A percentile compares a stretch with the other conserved stretches of the same genome.
These are phyloP conservation scores for Castanea crenata DNA, from an alignment of 306 rosid species.

Conservation along the genomic window DNA sequence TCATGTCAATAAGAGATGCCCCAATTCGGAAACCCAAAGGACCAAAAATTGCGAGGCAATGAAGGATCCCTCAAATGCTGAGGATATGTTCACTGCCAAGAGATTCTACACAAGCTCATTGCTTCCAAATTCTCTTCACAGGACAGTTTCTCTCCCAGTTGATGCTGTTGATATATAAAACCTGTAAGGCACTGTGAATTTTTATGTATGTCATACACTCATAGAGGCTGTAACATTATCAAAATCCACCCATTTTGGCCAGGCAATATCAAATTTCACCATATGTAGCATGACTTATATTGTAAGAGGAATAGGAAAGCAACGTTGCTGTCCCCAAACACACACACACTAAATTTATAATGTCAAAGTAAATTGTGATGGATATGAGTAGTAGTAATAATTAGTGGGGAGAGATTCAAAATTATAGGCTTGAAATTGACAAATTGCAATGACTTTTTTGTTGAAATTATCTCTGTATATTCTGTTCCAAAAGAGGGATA, in stretches of 20 bases:
- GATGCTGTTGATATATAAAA: conserved; percentile 71
- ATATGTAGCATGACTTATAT: not conserved
- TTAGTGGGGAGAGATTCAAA: not conserved
- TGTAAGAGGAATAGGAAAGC: no score
- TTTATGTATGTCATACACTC: conserved; percentile 35
- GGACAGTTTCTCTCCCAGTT: conserved; percentile 78
- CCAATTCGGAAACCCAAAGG: conserved; percentile 44
- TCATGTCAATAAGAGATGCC: conserved; percentile 39
- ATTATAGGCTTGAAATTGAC: not conserved
- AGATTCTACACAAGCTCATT: conserved; percentile 39
- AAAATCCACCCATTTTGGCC: conserved; percentile 14
- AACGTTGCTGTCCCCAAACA: no score
- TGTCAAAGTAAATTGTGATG: not conserved
- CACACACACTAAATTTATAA: not conserved
- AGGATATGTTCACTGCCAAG: conserved; percentile 30
- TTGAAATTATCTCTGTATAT: not conserved
- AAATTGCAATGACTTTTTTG: not conserved
- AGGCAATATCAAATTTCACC: conserved; percentile 11
- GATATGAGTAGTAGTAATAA: not conserved
- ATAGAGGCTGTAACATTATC: conserved; percentile 25
- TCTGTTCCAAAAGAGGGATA: not conserved
- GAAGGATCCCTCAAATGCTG: conserved; percentile 30
- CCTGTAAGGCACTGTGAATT: conserved; percentile 34
- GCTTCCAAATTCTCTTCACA: conserved; percentile 55
- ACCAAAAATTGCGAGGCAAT: conserved; percentile 42